Evolutionary conservation across 2,329 filamentous ascomycete species (phyloP).

Genomic region (Penicillium expansum): DNA sequence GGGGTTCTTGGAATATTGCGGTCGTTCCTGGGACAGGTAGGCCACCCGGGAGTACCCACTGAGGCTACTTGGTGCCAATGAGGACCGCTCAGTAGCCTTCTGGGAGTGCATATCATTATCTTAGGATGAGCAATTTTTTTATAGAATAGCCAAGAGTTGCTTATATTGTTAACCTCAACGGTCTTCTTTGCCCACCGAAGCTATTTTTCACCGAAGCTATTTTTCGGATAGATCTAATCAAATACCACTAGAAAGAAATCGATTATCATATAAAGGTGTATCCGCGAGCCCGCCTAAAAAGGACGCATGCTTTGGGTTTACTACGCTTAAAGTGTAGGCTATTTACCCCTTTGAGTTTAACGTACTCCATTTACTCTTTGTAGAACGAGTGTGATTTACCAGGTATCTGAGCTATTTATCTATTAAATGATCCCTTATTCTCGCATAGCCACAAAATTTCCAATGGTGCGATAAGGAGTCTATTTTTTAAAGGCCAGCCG

Average conservation of each 20-base stretch:
- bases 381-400: background rate
- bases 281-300: background rate
- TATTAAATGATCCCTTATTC: background rate
- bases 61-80: too few relatives aligned
- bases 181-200: background rate
- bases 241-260: background rate
- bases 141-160: background rate
- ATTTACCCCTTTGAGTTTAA: background rate
- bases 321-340: background rate
- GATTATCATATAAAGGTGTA: background rate
- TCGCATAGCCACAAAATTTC: background rate
- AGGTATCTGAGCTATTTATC: background rate
- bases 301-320: background rate
- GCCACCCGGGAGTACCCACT: too few relatives aligned
- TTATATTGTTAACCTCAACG: too few relatives aligned
- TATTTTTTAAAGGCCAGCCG: background rate
- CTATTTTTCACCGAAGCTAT: too few relatives aligned
- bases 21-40: too few relatives aligned
- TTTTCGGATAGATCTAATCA: background rate
- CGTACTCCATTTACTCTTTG: background rate
- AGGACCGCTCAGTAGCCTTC: too few relatives aligned
- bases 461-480: background rate
- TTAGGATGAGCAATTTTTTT: background rate
- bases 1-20: too few relatives aligned
- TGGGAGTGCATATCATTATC: too few relatives aligned